These are phyloP conservation scores for Lonicera japonica DNA, from an alignment of 129 eudicot species.

Conservation along the genomic window DNA sequence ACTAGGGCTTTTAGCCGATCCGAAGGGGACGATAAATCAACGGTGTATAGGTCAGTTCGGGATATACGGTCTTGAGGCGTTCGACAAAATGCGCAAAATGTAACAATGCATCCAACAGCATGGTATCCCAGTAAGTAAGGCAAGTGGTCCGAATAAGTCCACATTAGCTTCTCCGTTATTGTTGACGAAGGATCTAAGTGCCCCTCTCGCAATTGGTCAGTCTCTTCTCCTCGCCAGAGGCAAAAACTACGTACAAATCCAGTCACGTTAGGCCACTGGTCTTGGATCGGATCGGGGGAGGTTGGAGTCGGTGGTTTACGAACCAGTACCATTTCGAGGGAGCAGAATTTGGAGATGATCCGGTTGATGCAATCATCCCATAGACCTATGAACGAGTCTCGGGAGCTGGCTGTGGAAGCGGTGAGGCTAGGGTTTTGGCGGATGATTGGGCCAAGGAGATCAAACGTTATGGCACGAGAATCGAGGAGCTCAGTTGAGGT, in stretches of 20 bases:
- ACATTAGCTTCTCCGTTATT: constrained; percentile 39
- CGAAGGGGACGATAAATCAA: constrained; percentile 47
- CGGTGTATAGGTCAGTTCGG: constrained; percentile 58
- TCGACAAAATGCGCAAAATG: constrained; percentile 68
- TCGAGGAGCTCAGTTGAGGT: constrained; percentile 54
- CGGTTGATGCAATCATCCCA: constrained; percentile 89
- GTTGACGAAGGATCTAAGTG: constrained; percentile 46
- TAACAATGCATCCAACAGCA: constrained; percentile 53
- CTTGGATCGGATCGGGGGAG: constrained; percentile 27
- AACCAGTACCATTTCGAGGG: constrained; percentile 34
- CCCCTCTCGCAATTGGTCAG: constrained; percentile 45
- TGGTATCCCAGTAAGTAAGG: constrained; percentile 69
- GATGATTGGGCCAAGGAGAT: constrained; percentile 43
- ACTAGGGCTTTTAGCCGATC: constrained; percentile 62
- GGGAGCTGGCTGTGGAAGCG: constrained; percentile 18
- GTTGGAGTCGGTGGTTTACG: constrained; percentile 37
- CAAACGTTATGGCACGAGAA: constrained; percentile 44
- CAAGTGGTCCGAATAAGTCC: constrained; percentile 56
- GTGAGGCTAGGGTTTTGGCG: constrained; percentile 52
- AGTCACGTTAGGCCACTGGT: constrained; percentile 69
- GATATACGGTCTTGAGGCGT: constrained; percentile 31
- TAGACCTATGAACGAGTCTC: constrained; percentile 61
- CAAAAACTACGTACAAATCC: constrained; percentile 58
- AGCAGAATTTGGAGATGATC: constrained; percentile 43
- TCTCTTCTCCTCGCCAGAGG: constrained; percentile 79